Conservation (phyloP, 2,329 filamentous ascomycete genomes). For the Fusarium tanahbumbuense region DNA sequence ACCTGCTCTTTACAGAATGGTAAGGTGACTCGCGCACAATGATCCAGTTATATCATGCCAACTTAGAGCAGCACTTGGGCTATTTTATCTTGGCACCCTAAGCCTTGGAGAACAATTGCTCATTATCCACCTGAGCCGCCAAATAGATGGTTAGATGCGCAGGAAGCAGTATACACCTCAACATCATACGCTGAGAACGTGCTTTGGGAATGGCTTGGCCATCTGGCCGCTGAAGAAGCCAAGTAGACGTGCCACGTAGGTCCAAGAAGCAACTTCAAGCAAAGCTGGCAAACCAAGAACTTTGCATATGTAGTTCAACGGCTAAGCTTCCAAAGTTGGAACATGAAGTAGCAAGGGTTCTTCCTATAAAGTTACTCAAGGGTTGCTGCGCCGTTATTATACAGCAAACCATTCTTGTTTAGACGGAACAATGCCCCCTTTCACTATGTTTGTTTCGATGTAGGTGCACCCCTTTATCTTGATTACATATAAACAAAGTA, state of each 20-base stretch:
- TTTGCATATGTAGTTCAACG: constrained; percentile 5
- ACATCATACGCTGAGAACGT: background rate
- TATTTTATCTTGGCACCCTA: background rate
- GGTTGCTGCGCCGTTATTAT: background rate
- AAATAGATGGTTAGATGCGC: background rate
- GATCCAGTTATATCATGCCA: background rate
- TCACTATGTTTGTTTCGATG: background rate
- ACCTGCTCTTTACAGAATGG: too few relatives aligned
- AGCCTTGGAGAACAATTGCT: background rate
- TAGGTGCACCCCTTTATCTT: background rate
- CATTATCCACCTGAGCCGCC: background rate
- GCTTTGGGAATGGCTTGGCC: background rate
- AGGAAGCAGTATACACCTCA: too few relatives aligned
- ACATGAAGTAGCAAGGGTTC: background rate
- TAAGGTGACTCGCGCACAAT: too few relatives aligned
- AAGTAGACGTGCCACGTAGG: background rate
- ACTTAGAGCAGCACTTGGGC: background rate
- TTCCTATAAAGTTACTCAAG: background rate
- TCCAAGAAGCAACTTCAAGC: background rate
- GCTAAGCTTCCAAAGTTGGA: background rate
- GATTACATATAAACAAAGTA: background rate
- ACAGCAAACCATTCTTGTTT: background rate
- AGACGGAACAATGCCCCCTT: background rate
- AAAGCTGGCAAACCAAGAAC: background rate
- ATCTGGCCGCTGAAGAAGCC: background rate